Base-by-base conservation (phyloP, 345 rosid genomes). In the Eucalyptus victrix region DNA sequence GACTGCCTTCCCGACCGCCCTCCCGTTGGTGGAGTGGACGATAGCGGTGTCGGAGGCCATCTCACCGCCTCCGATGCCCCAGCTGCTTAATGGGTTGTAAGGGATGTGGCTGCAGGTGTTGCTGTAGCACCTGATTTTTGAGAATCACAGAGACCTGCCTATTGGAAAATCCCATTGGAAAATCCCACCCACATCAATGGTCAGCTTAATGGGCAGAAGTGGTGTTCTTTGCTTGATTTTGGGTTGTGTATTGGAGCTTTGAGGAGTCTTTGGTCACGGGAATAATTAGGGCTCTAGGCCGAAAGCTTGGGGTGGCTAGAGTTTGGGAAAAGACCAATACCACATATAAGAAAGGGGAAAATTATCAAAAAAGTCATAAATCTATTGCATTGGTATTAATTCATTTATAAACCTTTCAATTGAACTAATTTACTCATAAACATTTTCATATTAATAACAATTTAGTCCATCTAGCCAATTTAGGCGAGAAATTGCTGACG, bases 381-480 rank as follows among this genome's bases (percentile, higher is more conserved):
- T 4, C 12, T 54, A 54, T 54, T 21, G 12, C 0, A 54, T 54
- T 54, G 0, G 0, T 54, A 54, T 54, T 9, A 54, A 54, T 21
- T 2, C 0, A 54, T 54, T 19, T 23, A 0, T 54, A 54, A 54
- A 23, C 2, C 3, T 54, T 54, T 54, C 3, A 21, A 4, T 54
- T 54, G 0, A 9, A 21, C 26, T 0, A 54, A 54, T 54, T 54
- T 54, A 54, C 0, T 4, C 26, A 0, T 54, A 54, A 54, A 54
- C 0, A 21, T 19, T 54, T 54, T 54, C 5, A 54, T 54, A 21
- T 54, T 3, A 2, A 54, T 21, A 54, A 54, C 2, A 21, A 21
- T 54, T 54, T 2, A 54, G 2, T 21, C 26, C 0, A 54, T 54
- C 26, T 1, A 1, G 0, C 0, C 5, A 54, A 4, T 54, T 54